Conservation (phyloP, 257 asterid genomes). For the Verbascum thapsus region DNA sequence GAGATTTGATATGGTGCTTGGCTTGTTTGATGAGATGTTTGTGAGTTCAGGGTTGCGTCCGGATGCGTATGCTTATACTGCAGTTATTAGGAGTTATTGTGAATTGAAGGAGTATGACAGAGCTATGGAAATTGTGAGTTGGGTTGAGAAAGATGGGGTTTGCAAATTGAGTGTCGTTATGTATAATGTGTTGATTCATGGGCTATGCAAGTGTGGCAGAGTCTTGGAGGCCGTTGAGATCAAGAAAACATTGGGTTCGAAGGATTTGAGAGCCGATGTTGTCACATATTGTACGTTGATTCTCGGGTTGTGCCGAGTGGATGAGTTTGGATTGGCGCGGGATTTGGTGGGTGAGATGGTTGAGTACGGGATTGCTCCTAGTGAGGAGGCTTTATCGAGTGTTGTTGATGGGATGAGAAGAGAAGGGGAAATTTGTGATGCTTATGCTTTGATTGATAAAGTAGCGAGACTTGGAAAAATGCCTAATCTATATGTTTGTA, state of each 20-base stretch:
- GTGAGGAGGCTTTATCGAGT: conserved; percentile 73
- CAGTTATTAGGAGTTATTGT: conserved; percentile 75
- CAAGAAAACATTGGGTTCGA: conserved; percentile 49
- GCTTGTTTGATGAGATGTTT: conserved; percentile 61
- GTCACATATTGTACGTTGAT: conserved; percentile 73
- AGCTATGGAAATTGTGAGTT: conserved; percentile 60
- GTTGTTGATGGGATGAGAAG: conserved; percentile 83
- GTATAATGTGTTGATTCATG: conserved; percentile 83
- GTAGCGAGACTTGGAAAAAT: conserved; percentile 51
- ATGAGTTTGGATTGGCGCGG: conserved; percentile 53
- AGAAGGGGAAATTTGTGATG: conserved; percentile 49
- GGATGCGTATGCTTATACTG: conserved; percentile 60
- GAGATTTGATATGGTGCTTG: conserved; percentile 61
- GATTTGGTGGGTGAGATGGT: conserved; percentile 76
- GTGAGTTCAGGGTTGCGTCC: conserved; percentile 41
- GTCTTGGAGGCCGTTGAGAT: conserved; percentile 69
- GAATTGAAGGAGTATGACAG: conserved; percentile 60
- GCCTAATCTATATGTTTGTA: conserved; percentile 80
- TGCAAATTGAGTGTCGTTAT: conserved; percentile 57
- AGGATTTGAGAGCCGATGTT: conserved; percentile 65
- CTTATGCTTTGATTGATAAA: conserved; percentile 61
- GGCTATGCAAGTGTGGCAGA: conserved; percentile 73
- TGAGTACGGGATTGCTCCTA: conserved; percentile 61
- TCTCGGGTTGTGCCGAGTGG: conserved; percentile 61
- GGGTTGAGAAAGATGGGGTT: conserved; percentile 51